Base-by-base conservation (phyloP, 176 grass and related monocot genomes). In the Musa troglodytarum region DNA sequence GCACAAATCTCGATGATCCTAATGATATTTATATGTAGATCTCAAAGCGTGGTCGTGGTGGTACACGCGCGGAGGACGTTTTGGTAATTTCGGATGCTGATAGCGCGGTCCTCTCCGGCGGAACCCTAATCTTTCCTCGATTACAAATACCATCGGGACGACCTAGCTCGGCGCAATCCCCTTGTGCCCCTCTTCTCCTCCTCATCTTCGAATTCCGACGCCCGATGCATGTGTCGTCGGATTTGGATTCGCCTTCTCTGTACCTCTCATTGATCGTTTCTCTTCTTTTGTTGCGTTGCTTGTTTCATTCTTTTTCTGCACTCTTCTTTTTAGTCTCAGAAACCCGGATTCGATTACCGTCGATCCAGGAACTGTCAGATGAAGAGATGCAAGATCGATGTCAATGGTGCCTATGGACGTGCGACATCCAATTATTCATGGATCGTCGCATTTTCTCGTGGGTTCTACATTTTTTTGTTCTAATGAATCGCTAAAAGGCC, bases 361-460 rank as follows among this genome's bases (percentile, higher is more conserved):
- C 54, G 7, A 59, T 75, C 73, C 14, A 19, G 73, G 49, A n/a
- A 29, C 11, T 10, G 10, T 3, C 25, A 11, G 14, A 29, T 11
- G 72, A 75, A 75, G 73, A 75, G 73, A 59, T 75, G 73, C 73
- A 16, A 75, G 54, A 75, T 11, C 25, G 14, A 75, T n/a, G 54
- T 64, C 7, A 61, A 24, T 61, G 25, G 73, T 20, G 22, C 73
- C 23, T 20, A 3, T 75, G 73, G 73, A 75, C 73, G 73, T 75
- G 73, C 14, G 53, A 19, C 28, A 58, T 75, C 54, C 52, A 25
- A 34, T n/a, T 58, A n/a, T 9, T 54, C 73, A 22, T 75, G 73
- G 73, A 75, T 75, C 12, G 54, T 17, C 15, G 73, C 54, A 75
- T 58, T 75, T 75, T 75, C 73, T 75, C 73, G 73, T 75, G 26